These are phyloP conservation scores for Hericium erinaceus DNA, from an alignment of 768 basidiomycete genomes.

Conservation along the genomic window DNA sequence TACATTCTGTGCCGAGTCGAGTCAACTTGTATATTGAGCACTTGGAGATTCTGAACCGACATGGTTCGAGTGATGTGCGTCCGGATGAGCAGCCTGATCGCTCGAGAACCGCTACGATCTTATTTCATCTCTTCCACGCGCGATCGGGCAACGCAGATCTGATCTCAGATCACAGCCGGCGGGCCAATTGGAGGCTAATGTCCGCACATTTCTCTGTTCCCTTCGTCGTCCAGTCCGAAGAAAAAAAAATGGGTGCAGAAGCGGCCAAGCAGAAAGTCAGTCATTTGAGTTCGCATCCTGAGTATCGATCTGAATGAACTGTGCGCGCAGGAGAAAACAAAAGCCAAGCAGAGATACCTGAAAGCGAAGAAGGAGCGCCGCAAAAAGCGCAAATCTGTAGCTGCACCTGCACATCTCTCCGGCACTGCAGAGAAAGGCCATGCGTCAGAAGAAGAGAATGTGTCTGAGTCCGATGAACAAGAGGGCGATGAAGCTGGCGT, in stretches of 20 bases:
- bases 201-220: no score
- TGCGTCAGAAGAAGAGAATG: constrained; percentile 10
- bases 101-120: neutral
- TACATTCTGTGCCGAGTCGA: neutral
- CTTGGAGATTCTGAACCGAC: no score
- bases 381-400: constrained; percentile 36
- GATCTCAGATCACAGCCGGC: no score
- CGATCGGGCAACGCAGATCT: no score
- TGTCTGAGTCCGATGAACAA: constrained; percentile 15
- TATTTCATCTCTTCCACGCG: neutral
- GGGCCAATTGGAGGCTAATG: no score
- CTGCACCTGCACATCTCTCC: constrained; percentile 17
- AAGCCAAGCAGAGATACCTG: constrained; percentile 64
- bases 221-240: no score
- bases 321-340: constrained; percentile 46
- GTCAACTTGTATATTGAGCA: no score
- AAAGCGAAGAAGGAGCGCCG: constrained; percentile 61
- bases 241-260: neutral
- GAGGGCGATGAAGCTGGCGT: neutral
- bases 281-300: neutral
- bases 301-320: neutral
- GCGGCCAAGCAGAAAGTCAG: constrained; percentile 12
- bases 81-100: no score
- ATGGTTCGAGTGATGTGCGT: no score
- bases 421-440: constrained; percentile 14